Percentiles rank a stretch among this genome's conserved stretches.
These are phyloP conservation scores for Metarhizium anisopliae DNA, from an alignment of 2,329 filamentous ascomycete species.

Conservation along the genomic window DNA sequence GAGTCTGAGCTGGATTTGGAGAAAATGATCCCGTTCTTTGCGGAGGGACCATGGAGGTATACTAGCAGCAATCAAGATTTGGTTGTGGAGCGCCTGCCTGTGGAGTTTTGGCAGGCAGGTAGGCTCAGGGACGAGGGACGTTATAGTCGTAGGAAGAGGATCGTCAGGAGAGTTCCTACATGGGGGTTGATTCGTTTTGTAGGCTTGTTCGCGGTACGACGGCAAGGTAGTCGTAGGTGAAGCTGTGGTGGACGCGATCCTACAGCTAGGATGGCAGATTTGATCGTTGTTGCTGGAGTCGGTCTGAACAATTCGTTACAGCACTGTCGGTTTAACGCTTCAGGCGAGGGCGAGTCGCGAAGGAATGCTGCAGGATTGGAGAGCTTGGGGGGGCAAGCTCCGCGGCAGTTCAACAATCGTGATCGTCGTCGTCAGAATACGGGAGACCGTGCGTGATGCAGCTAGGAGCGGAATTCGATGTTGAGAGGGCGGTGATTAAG, in stretches of 20 bases:
- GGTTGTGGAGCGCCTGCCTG: slow-evolving; percentile 27
- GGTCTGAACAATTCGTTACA: neutral
- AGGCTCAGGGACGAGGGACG: slow-evolving; percentile 19
- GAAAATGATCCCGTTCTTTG: slow-evolving; percentile 56
- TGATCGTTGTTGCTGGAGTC: neutral
- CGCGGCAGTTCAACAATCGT: slow-evolving; percentile 14
- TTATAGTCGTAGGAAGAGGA: slow-evolving; percentile 18
- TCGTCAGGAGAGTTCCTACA: slow-evolving; percentile 23
- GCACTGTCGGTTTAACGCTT: neutral
- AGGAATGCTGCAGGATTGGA: slow-evolving; percentile 15
- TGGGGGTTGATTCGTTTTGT: slow-evolving; percentile 14
- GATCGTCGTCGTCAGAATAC: neutral
- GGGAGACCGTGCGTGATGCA: slow-evolving; percentile 4
- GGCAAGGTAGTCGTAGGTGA: neutral
- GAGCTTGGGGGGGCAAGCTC: slow-evolving; percentile 13
- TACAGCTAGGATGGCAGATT: neutral
- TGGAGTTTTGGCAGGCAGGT: slow-evolving; percentile 23
- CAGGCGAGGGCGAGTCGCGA: neutral
- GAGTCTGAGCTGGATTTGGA: slow-evolving; percentile 49
- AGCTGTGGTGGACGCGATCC: neutral
- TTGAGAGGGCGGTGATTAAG: neutral
- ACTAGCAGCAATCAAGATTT: slow-evolving; percentile 22
- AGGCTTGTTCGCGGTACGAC: slow-evolving; percentile 7
- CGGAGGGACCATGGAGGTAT: slow-evolving; percentile 48
- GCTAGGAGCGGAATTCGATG: neutral